Conservation (phyloP, 2,329 filamentous ascomycete species). For the Colletotrichum eleusines region DNA sequence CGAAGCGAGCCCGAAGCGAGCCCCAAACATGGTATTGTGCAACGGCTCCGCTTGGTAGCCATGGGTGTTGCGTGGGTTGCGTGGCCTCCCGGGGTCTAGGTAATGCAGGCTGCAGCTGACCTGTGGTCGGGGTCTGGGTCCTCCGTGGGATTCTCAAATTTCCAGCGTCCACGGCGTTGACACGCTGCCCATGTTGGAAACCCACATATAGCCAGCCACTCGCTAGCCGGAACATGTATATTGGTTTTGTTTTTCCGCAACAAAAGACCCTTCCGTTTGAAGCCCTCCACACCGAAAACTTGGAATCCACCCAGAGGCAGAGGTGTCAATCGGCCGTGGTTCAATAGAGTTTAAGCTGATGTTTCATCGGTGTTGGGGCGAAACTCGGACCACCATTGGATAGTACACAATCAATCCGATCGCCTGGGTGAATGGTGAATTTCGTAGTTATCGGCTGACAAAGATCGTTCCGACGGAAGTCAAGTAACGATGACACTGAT, state of each 20-base stretch:
- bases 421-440: slow-evolving; percentile 12
- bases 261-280: slow-evolving; percentile 1
- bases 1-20: slow-evolving; percentile 8
- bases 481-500: slow-evolving; percentile 3
- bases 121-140: slow-evolving; percentile 6
- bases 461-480: slow-evolving; percentile 18
- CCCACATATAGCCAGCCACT: background rate
- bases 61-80: slow-evolving; percentile 2
- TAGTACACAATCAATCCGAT: background rate
- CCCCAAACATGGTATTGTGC: slow-evolving; percentile 6
- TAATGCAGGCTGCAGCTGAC: slow-evolving; percentile 25
- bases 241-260: background rate
- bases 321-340: background rate
- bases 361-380: slow-evolving; percentile 27
- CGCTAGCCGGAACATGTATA: background rate
- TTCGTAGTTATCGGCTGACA: background rate
- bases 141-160: slow-evolving; percentile 7
- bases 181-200: background rate
- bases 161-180: background rate
- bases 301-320: background rate
- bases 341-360: slow-evolving; percentile 30
- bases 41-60: slow-evolving; percentile 1
- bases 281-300: slow-evolving; percentile 7
- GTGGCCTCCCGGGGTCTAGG: background rate
- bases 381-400: slow-evolving; percentile 10